phyloP scores from a whole-genome alignment of 2,329 filamentous ascomycete genomes.

The Botrytis porri region DNA sequence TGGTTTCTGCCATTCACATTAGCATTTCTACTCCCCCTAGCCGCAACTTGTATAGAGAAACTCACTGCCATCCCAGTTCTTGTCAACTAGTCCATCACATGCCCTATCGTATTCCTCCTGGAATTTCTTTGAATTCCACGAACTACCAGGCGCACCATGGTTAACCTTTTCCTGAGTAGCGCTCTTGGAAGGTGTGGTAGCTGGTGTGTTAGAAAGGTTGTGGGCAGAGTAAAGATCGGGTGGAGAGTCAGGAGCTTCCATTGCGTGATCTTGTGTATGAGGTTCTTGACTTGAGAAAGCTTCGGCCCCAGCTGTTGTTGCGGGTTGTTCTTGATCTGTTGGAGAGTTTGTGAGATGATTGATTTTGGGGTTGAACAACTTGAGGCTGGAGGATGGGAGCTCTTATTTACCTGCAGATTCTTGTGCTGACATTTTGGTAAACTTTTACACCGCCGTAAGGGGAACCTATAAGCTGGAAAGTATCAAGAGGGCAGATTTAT shows the following conservation, averaged over 20 bases:
- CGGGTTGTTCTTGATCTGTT: neutral
- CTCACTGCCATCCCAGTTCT: constrained; percentile 49
- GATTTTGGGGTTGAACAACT: neutral
- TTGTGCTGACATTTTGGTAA: constrained; percentile 9
- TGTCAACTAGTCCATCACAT: constrained; percentile 49
- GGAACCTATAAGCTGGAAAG: neutral
- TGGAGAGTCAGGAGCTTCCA: constrained; percentile 35
- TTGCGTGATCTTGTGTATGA: constrained; percentile 24
- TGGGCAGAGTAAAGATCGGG: constrained; percentile 20
- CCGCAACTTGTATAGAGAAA: neutral
- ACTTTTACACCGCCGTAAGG: too few relatives aligned
- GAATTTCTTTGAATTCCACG: constrained; percentile 55
- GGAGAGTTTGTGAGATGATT: constrained; percentile 6
- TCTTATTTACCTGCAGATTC: constrained; percentile 13
- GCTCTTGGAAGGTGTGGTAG: constrained; percentile 19
- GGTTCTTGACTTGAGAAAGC: neutral
- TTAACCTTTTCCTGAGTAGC: constrained; percentile 25
- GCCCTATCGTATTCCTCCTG: constrained; percentile 52
- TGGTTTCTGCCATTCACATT: constrained; percentile 11
- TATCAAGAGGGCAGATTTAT: neutral
- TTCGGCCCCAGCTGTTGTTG: neutral
- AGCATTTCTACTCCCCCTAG: neutral
- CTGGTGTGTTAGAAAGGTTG: neutral
- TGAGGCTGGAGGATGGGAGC: neutral
- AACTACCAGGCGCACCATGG: constrained; percentile 45